Percentiles rank a stretch among this genome's conserved stretches.
phyloP scores from a whole-genome alignment of 768 basidiomycete genomes.

The Gyrodon lividus region DNA sequence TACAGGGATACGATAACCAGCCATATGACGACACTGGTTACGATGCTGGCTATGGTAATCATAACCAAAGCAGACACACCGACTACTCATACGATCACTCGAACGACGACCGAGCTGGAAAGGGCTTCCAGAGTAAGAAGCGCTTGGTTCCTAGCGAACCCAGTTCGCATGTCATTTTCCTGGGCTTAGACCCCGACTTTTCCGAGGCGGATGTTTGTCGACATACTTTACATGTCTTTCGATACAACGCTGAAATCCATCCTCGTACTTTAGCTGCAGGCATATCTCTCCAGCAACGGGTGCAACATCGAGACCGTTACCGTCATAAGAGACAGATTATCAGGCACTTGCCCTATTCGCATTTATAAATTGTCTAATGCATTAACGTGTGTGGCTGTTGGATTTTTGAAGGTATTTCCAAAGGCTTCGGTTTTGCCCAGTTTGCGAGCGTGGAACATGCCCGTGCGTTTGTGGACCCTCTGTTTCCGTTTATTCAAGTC shows the following conservation, averaged over 20 bases:
- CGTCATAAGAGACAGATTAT: constrained; percentile 94
- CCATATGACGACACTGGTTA: constrained; percentile 47
- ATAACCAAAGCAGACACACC: constrained; percentile 28
- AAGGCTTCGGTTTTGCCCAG: constrained; percentile 96
- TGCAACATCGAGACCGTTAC: constrained; percentile 85
- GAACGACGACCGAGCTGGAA: constrained; percentile 48
- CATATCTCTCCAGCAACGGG: constrained; percentile 67
- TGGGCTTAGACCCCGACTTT: constrained; percentile 90
- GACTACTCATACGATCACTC: constrained; percentile 45
- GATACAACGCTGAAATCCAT: constrained; percentile 36
- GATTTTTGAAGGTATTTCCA: constrained; percentile 84
- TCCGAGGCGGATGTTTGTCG: constrained; percentile 88
- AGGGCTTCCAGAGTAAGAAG: constrained; percentile 58
- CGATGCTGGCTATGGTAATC: constrained; percentile 32
- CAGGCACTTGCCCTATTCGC: constrained; percentile 90
- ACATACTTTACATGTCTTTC: constrained; percentile 34
- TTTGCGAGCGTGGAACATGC: constrained; percentile 86
- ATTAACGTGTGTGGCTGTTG: constrained; percentile 72
- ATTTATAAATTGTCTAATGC: constrained; percentile 59
- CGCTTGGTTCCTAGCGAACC: constrained; percentile 81
- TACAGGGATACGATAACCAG: constrained; percentile 54
- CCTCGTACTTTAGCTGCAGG: constrained; percentile 62
- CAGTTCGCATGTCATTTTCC: constrained; percentile 92
- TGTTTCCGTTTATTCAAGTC: constrained; percentile 88
- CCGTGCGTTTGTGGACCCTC: constrained; percentile 84